Evolutionary conservation across 2,329 filamentous ascomycete genomes (phyloP).

Genomic region (Colletotrichum simmondsii): DNA sequence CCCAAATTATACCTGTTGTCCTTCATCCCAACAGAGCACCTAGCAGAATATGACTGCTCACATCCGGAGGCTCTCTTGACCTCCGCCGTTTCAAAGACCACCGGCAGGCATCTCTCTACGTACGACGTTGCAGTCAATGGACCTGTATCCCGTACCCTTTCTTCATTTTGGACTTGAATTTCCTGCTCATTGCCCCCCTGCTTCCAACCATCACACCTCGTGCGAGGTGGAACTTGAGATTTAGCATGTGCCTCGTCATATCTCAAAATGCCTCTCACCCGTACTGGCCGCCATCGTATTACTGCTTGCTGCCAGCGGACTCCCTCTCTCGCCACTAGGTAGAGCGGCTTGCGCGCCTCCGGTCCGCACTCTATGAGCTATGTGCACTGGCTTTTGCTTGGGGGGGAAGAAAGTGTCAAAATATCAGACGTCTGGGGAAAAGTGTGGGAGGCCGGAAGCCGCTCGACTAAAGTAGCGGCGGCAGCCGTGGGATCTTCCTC

Average conservation of each 20-base stretch:
- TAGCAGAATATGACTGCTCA: conserved; percentile 32
- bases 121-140: conserved; percentile 12
- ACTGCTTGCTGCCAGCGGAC: background rate
- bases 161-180: background rate
- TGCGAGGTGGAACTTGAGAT: background rate
- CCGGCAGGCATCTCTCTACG: background rate
- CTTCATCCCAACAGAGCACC: background rate
- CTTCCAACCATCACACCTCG: background rate
- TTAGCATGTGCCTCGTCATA: background rate
- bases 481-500: conserved; percentile 14
- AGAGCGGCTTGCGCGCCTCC: conserved; percentile 13
- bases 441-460: conserved; percentile 16
- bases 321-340: background rate
- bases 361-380: background rate
- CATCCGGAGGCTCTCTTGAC: conserved; percentile 14
- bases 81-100: conserved; percentile 19
- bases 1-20: conserved; percentile 9
- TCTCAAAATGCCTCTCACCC: background rate
- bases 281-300: background rate
- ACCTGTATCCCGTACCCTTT: background rate
- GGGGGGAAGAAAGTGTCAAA: conserved; percentile 12
- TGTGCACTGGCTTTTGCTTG: background rate
- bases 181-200: background rate
- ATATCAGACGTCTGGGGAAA: conserved; percentile 35
- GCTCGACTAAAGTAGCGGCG: conserved; percentile 7